These are phyloP conservation scores for Fibroporia radiculosa DNA, from an alignment of 768 basidiomycete species.

Conservation along the genomic window DNA sequence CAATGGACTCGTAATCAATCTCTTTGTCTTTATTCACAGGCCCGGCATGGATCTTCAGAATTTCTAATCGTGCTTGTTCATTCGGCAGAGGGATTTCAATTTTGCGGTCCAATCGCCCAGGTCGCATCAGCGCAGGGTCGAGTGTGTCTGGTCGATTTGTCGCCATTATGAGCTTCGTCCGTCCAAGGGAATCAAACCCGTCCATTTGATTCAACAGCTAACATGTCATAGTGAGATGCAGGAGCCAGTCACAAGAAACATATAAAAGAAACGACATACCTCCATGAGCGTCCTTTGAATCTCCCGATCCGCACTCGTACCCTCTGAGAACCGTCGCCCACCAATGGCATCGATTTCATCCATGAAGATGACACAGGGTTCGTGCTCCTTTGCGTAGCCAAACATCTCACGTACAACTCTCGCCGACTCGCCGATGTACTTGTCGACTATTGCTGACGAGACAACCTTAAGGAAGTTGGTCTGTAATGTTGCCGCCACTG, in stretches of 20 bases:
- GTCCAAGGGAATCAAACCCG: constrained; percentile 94
- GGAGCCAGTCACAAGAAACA: neutral
- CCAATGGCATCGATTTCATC: constrained; percentile 98
- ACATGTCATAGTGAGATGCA: too few species aligned
- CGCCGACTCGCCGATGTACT: constrained; percentile 98
- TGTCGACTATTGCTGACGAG: constrained; percentile 94
- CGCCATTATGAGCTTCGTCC: constrained; percentile 99
- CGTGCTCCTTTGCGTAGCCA: constrained; percentile 93
- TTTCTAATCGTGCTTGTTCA: constrained; percentile 92
- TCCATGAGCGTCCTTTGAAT: constrained; percentile 99
- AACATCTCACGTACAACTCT: constrained; percentile 98
- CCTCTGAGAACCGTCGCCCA: constrained; percentile 83
- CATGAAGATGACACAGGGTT: constrained; percentile 99
- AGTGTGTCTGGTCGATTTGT: constrained; percentile 98
- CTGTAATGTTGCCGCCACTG: constrained; percentile 89
- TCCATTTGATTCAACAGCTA: constrained; percentile 99
- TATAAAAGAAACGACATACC: constrained; percentile 29
- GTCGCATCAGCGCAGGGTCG: constrained; percentile 92
- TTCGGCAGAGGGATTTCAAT: constrained; percentile 98
- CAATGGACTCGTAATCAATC: constrained; percentile 96
- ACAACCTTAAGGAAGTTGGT: constrained; percentile 99
- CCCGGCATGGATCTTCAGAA: constrained; percentile 93
- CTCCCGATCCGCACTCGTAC: constrained; percentile 96
- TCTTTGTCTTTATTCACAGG: constrained; percentile 94
- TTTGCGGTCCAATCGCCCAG: constrained; percentile 93